A percentile compares a stretch with the other conserved stretches of the same genome.
Conservation (phyloP, 371 early-diverging fungal genomes). For the Syncephalis plumigaleata region DNA sequence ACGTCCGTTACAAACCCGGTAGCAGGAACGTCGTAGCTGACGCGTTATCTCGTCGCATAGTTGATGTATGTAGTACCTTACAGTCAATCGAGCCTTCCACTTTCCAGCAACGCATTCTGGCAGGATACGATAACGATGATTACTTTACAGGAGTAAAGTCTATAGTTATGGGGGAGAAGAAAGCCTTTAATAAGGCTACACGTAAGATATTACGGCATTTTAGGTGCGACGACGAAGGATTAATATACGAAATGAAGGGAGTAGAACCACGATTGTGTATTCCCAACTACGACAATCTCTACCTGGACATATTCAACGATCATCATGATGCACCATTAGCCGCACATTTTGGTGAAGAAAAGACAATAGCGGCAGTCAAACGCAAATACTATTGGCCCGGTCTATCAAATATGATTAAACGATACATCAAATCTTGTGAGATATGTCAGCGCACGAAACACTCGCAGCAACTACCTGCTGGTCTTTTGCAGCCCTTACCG, state of each 20-base stretch:
- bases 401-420: slow-evolving; percentile 11
- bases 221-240: no score
- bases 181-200: no score
- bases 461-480: slow-evolving; percentile 5
- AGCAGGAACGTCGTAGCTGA: not conserved
- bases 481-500: slow-evolving; percentile 18
- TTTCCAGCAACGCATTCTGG: no score
- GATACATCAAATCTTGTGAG: slow-evolving; percentile 16
- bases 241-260: no score
- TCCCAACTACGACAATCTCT: not conserved
- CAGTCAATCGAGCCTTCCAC: no score
- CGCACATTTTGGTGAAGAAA: slow-evolving; percentile 22
- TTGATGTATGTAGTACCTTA: no score
- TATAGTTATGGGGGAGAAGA: no score
- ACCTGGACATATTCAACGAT: slow-evolving; percentile 5
- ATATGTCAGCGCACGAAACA: slow-evolving; percentile 16
- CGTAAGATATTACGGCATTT: no score
- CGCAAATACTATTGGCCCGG: slow-evolving; percentile 20
- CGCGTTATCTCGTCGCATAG: not conserved
- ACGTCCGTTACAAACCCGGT: not conserved
- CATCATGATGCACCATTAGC: slow-evolving; percentile 17
- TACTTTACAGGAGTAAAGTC: no score
- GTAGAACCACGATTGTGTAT: no score
- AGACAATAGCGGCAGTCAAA: slow-evolving; percentile 16
- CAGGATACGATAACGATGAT: no score